Evolutionary conservation across 352 stramenopile species (phyloP).

Genomic region (Globisporangium middletonii): DNA sequence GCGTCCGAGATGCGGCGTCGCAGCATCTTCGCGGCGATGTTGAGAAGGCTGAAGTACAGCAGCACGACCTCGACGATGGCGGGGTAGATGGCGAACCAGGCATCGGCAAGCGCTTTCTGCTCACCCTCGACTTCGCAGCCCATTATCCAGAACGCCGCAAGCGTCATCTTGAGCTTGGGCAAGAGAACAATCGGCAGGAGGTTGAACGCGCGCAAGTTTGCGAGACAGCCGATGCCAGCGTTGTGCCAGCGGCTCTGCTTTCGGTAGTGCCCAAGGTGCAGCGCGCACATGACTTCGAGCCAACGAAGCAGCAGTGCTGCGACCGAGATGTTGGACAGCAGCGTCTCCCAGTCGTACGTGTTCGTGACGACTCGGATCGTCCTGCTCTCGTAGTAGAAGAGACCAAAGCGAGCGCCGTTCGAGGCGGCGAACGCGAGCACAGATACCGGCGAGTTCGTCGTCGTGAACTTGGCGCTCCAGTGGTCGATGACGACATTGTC

Average conservation of each 20-base stretch:
- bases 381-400: slow-evolving; percentile 28
- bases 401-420: slow-evolving; percentile 23
- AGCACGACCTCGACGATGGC: slow-evolving; percentile 20
- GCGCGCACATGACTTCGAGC: slow-evolving; percentile 1
- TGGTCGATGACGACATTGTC: neutral
- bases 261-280: neutral
- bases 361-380: neutral
- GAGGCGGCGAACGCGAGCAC: slow-evolving; percentile 19
- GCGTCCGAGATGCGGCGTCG: slow-evolving; percentile 18
- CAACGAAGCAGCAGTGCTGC: slow-evolving; percentile 3
- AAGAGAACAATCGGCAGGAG: slow-evolving; percentile 16
- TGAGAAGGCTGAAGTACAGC: slow-evolving; percentile 21
- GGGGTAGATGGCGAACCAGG: slow-evolving; percentile 30
- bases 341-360: neutral
- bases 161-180: slow-evolving; percentile 13
- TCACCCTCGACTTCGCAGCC: slow-evolving; percentile 22
- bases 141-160: slow-evolving; percentile 21
- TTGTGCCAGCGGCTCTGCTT: too few species aligned
- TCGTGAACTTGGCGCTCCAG: slow-evolving; percentile 22
- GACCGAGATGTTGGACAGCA: slow-evolving; percentile 5
- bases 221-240: neutral
- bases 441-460: too few species aligned
- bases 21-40: slow-evolving; percentile 9
- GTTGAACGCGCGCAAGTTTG: neutral
- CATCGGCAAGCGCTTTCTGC: slow-evolving; percentile 9